These are phyloP conservation scores for Chaetomiaceae sp. DNA, from an alignment of 2,329 filamentous ascomycete genomes.

Conservation along the genomic window DNA sequence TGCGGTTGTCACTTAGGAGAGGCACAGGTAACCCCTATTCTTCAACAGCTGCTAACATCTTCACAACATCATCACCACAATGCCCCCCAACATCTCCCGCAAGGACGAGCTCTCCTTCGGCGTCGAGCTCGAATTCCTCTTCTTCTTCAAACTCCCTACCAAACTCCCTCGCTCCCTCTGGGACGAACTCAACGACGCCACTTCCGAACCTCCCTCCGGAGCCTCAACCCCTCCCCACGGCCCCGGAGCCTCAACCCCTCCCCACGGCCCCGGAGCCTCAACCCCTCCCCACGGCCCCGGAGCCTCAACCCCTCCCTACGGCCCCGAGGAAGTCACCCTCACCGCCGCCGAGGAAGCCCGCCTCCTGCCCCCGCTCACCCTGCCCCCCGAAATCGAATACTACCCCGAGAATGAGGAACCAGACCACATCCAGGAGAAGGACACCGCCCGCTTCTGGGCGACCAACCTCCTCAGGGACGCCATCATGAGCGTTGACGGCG, in stretches of 20 bases:
- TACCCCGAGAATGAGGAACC: not conserved
- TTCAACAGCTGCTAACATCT: not conserved
- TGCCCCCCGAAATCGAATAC: not conserved
- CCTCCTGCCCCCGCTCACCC: not conserved
- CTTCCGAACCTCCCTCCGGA: not conserved
- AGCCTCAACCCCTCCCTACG: no score
- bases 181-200: not conserved
- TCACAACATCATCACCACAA: not conserved
- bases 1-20: no score
- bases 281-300: not conserved
- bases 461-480: not conserved
- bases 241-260: not conserved
- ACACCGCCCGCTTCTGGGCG: not conserved
- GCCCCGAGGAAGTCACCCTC: not conserved
- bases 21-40: no score
- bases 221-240: not conserved
- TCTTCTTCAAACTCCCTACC: conserved; percentile 4
- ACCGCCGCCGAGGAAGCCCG: not conserved
- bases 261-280: not conserved
- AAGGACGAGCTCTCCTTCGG: conserved; percentile 11
- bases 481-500: conserved; percentile 9
- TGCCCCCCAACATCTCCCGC: not conserved
- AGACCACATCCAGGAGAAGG: not conserved
- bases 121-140: conserved; percentile 18
- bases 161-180: no score